These are phyloP conservation scores for Trichosporon faecale DNA, from an alignment of 1,284 basidiomycete species.

Conservation along the genomic window DNA sequence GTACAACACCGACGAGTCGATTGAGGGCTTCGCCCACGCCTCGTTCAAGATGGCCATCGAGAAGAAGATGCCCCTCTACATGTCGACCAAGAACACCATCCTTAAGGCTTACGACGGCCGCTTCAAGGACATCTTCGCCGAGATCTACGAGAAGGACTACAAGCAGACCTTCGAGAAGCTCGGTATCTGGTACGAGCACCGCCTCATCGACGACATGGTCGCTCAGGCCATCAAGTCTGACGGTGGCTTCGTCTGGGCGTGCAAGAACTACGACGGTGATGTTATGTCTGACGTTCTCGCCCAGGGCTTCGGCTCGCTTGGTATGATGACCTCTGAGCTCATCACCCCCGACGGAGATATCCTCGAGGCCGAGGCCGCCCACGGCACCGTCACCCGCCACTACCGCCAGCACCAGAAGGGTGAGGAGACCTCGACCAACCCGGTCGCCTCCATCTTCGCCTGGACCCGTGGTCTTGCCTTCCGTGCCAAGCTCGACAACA, in stretches of 20 bases:
- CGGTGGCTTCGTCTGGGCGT: conserved; percentile 96
- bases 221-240: conserved; percentile 95
- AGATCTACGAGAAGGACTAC: conserved; percentile 85
- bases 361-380: conserved; percentile 92
- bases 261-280: conserved; percentile 97
- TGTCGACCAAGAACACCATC: conserved; percentile 98
- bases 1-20: conserved; percentile 96
- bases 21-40: conserved; percentile 90
- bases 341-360: conserved; percentile 92
- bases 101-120: conserved; percentile 94
- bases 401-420: conserved; percentile 97
- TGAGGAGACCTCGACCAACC: conserved; percentile 94
- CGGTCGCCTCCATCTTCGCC: conserved; percentile 96
- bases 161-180: conserved; percentile 73
- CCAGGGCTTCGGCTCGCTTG: conserved; percentile 82
- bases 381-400: conserved; percentile 82
- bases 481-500: conserved; percentile 88
- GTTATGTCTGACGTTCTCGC: conserved; percentile 81
- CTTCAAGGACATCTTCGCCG: conserved; percentile 98
- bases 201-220: conserved; percentile 87
- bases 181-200: conserved; percentile 95
- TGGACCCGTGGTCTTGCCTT: conserved; percentile 95
- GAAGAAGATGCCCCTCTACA: conserved; percentile 91
- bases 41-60: conserved; percentile 97
- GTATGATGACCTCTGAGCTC: conserved; percentile 97